Conservation (phyloP, 805 yeast genomes). For the Candida jianshihensis region DNA sequence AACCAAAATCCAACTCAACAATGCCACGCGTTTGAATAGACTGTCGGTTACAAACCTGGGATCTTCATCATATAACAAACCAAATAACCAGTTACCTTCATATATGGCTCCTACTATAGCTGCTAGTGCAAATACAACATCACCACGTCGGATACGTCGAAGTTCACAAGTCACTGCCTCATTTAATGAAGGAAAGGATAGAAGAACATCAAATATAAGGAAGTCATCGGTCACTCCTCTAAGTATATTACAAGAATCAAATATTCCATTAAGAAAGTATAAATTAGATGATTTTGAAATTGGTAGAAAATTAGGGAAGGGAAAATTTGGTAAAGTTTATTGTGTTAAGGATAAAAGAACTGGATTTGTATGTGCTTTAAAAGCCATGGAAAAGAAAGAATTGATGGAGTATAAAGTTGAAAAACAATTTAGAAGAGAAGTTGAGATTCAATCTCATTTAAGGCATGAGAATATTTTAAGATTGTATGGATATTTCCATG, state of each 20-base stretch:
- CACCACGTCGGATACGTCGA: slow-evolving; percentile 18
- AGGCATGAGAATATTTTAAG: slow-evolving; percentile 77
- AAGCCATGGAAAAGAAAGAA: slow-evolving; percentile 84
- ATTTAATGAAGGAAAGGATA: neutral
- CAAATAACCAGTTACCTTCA: slow-evolving; percentile 15
- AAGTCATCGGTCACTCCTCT: slow-evolving; percentile 17
- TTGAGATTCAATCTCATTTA: slow-evolving; percentile 79
- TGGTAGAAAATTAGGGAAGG: slow-evolving; percentile 84
- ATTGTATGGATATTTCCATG: slow-evolving; percentile 81
- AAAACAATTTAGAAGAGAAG: slow-evolving; percentile 81
- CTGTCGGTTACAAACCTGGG: slow-evolving; percentile 1
- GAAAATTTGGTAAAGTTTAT: slow-evolving; percentile 89
- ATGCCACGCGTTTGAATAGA: slow-evolving; percentile 10
- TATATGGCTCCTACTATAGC: slow-evolving; percentile 25
- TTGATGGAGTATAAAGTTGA: slow-evolving; percentile 69
- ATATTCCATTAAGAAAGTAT: slow-evolving; percentile 26
- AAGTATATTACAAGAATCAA: slow-evolving; percentile 18
- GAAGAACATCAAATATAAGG: slow-evolving; percentile 6
- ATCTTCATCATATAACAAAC: slow-evolving; percentile 1
- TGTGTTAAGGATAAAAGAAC: slow-evolving; percentile 72
- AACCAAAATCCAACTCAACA: slow-evolving; percentile 20
- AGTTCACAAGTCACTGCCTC: slow-evolving; percentile 1
- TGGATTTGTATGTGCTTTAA: slow-evolving; percentile 82
- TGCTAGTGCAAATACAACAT: slow-evolving; percentile 15
- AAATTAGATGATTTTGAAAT: slow-evolving; percentile 68